These are phyloP conservation scores for Phyllosticta capitalensis DNA, from an alignment of 2,329 filamentous ascomycete species.

Conservation along the genomic window DNA sequence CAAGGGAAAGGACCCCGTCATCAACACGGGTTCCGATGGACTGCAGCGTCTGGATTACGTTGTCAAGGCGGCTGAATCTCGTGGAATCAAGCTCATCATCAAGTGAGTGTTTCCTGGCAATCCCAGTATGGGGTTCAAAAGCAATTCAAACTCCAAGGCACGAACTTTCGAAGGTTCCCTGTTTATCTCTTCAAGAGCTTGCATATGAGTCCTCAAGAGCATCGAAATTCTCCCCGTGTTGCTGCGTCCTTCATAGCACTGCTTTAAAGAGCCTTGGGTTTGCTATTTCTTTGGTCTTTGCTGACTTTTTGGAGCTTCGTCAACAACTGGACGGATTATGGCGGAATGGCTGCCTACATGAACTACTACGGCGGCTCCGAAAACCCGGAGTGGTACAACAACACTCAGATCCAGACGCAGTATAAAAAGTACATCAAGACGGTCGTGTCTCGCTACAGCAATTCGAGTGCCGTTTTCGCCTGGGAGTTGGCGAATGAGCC, in stretches of 20 bases:
- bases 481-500: slow-evolving; percentile 63
- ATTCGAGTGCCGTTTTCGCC: slow-evolving; percentile 51
- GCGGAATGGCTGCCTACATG: slow-evolving; percentile 52
- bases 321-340: slow-evolving; percentile 62
- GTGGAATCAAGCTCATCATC: slow-evolving; percentile 54
- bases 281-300: no score
- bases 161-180: no score
- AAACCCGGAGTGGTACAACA: slow-evolving; percentile 49
- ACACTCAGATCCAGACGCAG: slow-evolving; percentile 35
- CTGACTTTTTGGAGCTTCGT: slow-evolving; percentile 41
- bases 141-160: no score
- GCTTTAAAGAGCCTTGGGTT: no score
- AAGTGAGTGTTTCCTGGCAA: neutral
- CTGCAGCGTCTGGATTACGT: slow-evolving; percentile 57
- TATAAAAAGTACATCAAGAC: slow-evolving; percentile 54
- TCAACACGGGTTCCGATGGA: slow-evolving; percentile 55
- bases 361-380: slow-evolving; percentile 43
- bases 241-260: no score
- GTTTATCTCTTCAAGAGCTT: no score
- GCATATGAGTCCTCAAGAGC: no score
- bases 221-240: no score
- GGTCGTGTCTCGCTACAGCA: slow-evolving; percentile 50
- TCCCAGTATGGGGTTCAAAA: no score
- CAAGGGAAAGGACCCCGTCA: slow-evolving; percentile 36
- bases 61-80: slow-evolving; percentile 48